Conservation (phyloP, 495 filamentous ascomycete species). For the Filosporella fistucella region DNA sequence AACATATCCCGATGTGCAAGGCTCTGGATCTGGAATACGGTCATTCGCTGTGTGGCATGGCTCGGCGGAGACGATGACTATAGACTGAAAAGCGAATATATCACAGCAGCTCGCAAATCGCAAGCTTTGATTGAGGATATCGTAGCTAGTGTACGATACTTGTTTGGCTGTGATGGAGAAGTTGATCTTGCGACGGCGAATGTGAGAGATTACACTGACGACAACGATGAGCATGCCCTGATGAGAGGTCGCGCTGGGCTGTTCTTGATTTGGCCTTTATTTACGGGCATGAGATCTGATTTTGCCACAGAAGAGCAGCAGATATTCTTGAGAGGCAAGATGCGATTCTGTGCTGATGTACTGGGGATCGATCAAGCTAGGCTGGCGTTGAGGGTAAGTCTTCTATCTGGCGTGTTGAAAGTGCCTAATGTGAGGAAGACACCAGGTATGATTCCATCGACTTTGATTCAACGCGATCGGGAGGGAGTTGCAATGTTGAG, state of each 20-base stretch:
- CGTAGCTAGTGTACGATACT: not conserved
- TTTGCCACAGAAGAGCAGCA: not conserved
- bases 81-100: not conserved
- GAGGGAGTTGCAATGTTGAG: too few species aligned
- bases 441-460: too few species aligned
- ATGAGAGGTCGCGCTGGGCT: not conserved
- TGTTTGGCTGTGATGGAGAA: not conserved
- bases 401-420: too few species aligned
- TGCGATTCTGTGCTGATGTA: too few species aligned
- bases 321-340: too few species aligned
- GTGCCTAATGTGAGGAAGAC: too few species aligned
- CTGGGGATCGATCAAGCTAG: too few species aligned
- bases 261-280: not conserved
- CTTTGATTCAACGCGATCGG: too few species aligned
- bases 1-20: not conserved
- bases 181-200: not conserved
- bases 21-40: not conserved
- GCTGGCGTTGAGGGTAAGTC: too few species aligned
- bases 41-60: not conserved
- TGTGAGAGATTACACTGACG: not conserved
- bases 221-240: too few species aligned
- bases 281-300: not conserved
- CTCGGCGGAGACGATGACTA: not conserved
- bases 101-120: not conserved
- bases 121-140: not conserved